Evolutionary conservation across 768 basidiomycete species (phyloP).

Genomic region (Rhodotorula diobovata): DNA sequence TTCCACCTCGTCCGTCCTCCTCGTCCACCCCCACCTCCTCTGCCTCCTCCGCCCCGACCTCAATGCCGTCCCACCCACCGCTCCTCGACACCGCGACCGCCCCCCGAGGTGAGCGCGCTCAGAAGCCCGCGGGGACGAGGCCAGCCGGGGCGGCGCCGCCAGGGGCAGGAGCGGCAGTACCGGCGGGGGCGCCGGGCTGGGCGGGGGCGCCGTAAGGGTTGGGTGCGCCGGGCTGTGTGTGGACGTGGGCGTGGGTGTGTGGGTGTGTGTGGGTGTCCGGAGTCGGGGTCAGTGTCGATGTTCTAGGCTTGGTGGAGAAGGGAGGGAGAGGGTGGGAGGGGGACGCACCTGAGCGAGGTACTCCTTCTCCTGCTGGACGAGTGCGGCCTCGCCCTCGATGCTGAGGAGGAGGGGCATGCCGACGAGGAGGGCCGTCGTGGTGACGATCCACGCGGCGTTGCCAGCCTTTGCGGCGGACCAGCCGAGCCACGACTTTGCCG

Average conservation of each 20-base stretch:
- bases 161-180: too few species aligned
- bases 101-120: too few species aligned
- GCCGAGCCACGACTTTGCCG: slow-evolving; percentile 62
- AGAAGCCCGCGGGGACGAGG: slow-evolving; percentile 29
- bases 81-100: too few species aligned
- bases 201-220: slow-evolving; percentile 24
- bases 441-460: slow-evolving; percentile 88
- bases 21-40: too few species aligned
- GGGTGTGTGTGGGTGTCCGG: too few species aligned
- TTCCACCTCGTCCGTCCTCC: too few species aligned
- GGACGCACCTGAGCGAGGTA: slow-evolving; percentile 28
- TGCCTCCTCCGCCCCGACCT: too few species aligned
- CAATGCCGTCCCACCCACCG: too few species aligned
- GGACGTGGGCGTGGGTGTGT: not conserved
- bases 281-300: too few species aligned
- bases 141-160: not conserved
- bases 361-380: slow-evolving; percentile 90
- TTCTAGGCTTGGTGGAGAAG: not conserved
- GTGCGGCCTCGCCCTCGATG: slow-evolving; percentile 92
- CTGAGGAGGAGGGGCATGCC: slow-evolving; percentile 87
- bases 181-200: not conserved
- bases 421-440: slow-evolving; percentile 86
- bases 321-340: not conserved
- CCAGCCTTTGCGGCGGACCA: slow-evolving; percentile 69
- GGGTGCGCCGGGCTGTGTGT: not conserved